These are phyloP conservation scores for Rhizopogon vesiculosus DNA, from an alignment of 768 basidiomycete species.

Conservation along the genomic window DNA sequence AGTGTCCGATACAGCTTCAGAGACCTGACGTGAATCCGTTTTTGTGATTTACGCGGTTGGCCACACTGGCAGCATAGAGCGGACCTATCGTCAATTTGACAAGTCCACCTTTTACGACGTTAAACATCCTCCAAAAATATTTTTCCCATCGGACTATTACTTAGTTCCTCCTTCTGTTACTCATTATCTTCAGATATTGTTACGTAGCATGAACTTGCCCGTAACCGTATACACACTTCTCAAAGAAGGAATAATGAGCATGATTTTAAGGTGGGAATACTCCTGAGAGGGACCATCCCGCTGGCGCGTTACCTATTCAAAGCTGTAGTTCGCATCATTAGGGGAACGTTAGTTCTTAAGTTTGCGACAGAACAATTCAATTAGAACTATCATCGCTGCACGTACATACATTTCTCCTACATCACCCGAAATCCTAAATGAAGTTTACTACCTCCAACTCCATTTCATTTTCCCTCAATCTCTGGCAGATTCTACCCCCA, in stretches of 20 bases:
- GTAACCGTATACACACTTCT: too few species aligned
- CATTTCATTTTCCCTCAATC: neutral
- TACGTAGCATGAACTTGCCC: too few species aligned
- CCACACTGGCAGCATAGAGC: neutral
- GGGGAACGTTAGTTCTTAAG: too few species aligned
- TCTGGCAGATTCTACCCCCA: neutral
- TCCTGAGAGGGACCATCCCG: too few species aligned
- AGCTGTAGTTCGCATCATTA: too few species aligned
- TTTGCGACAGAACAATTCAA: too few species aligned
- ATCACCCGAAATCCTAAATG: neutral
- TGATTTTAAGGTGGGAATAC: too few species aligned
- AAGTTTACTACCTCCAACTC: neutral
- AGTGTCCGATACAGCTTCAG: neutral
- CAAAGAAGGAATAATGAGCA: too few species aligned
- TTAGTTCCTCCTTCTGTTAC: neutral
- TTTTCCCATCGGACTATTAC: too few species aligned
- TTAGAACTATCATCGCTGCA: too few species aligned
- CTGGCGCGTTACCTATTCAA: too few species aligned
- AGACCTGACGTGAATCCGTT: too few species aligned
- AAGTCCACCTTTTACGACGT: neutral
- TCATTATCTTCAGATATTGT: neutral
- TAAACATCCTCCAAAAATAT: neutral
- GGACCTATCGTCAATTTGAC: neutral
- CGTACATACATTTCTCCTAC: neutral
- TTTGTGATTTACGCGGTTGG: neutral